Evolutionary conservation across 2,329 filamentous ascomycete species (phyloP).

Genomic region (Ambrosiella xylebori): DNA sequence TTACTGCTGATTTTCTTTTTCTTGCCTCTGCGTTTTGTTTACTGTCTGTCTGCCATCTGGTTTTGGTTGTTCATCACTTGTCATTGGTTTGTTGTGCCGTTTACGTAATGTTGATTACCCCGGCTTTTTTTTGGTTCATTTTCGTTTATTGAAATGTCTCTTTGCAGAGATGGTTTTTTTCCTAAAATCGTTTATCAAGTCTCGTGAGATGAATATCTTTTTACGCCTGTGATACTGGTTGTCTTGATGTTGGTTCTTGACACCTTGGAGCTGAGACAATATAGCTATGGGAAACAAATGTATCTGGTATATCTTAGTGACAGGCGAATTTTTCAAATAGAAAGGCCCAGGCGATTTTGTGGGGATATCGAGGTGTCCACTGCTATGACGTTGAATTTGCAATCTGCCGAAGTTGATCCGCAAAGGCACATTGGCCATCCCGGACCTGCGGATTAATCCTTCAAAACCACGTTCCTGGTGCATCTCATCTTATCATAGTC

Average conservation of each 20-base stretch:
- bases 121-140: neutral
- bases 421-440: neutral
- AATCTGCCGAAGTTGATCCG: neutral
- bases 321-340: too few relatives aligned
- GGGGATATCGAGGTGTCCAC: too few relatives aligned
- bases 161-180: neutral
- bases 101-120: constrained; percentile 9
- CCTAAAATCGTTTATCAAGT: neutral
- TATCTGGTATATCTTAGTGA: too few relatives aligned
- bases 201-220: neutral
- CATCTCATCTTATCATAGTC: neutral
- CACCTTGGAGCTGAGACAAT: too few relatives aligned
- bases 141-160: constrained; percentile 3
- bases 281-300: too few relatives aligned
- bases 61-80: constrained; percentile 3
- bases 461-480: neutral
- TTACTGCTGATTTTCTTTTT: neutral
- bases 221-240: too few relatives aligned
- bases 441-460: neutral
- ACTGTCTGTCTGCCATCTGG: constrained; percentile 1
- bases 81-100: constrained; percentile 3
- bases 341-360: too few relatives aligned
- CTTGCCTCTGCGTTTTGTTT: neutral
- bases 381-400: neutral
- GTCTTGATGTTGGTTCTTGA: too few relatives aligned